Evolutionary conservation across 192 early-diverging fungal species (phyloP).

Genomic region (Phycomyces blakesleeanus): DNA sequence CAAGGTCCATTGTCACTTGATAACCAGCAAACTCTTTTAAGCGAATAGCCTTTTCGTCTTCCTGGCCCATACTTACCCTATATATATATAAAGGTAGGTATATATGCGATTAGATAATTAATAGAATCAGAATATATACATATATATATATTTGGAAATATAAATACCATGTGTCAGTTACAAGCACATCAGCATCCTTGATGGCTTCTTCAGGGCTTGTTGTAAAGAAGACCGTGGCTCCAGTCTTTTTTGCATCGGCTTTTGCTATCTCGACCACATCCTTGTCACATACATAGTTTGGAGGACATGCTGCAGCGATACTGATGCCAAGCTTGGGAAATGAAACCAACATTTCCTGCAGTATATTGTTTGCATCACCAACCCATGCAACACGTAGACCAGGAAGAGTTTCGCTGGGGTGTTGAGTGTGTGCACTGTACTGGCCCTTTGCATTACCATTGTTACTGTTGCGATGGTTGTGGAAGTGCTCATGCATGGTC

Average conservation of each 20-base stretch:
- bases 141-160: background rate
- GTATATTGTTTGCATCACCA: constrained; percentile 95
- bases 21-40: constrained; percentile 83
- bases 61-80: constrained; percentile 95
- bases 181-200: constrained; percentile 77
- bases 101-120: background rate
- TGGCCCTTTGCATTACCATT: constrained; percentile 19
- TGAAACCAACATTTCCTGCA: constrained; percentile 85
- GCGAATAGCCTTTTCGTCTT: constrained; percentile 81
- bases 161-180: constrained; percentile 94
- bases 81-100: background rate
- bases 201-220: constrained; percentile 76
- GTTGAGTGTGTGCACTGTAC: constrained; percentile 42
- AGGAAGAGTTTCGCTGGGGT: constrained; percentile 55
- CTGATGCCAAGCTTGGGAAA: constrained; percentile 85
- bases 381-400: constrained; percentile 91
- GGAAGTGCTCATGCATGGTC: constrained; percentile 83
- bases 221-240: constrained; percentile 50
- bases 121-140: background rate
- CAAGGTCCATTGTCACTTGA: constrained; percentile 84
- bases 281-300: constrained; percentile 71
- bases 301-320: constrained; percentile 79
- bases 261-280: constrained; percentile 67
- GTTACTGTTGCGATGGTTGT: constrained; percentile 38
- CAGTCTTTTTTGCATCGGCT: constrained; percentile 53